A percentile compares a stretch with the other conserved stretches of the same genome.
Evolutionary conservation across 2,329 filamentous ascomycete genomes (phyloP).

Genomic region (Tolypocladium cylindrosporum): DNA sequence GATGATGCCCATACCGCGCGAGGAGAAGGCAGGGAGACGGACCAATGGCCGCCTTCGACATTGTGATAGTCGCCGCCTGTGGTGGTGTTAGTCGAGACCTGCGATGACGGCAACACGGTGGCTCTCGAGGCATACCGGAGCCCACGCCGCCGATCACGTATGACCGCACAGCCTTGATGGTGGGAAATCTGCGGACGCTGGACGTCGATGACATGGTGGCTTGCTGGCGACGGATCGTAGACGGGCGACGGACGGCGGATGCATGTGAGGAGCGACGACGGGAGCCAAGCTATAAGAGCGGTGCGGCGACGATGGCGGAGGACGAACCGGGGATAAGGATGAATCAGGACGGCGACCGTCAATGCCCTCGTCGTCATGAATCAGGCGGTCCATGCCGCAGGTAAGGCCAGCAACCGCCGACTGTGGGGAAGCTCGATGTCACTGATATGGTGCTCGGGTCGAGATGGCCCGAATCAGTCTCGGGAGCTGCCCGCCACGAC

Average conservation of each 20-base stretch:
- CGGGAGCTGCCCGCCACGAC: not conserved
- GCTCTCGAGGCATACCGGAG: slow-evolving; percentile 13
- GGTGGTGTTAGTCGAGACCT: slow-evolving; percentile 5
- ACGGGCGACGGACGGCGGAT: not conserved
- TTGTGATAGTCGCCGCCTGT: slow-evolving; percentile 83
- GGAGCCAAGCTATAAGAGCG: not conserved
- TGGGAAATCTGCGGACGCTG: slow-evolving; percentile 50
- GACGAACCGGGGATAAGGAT: not conserved
- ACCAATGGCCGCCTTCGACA: slow-evolving; percentile 66
- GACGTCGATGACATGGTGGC: not conserved
- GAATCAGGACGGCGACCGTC: not conserved
- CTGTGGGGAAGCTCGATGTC: not conserved
- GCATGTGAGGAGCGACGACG: not conserved
- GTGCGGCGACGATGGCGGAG: not conserved
- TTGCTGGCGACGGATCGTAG: not conserved
- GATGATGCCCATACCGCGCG: not conserved
- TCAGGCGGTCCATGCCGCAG: not conserved
- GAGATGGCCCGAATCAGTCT: not conserved
- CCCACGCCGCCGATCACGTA: slow-evolving; percentile 47
- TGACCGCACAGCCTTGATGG: slow-evolving; percentile 65
- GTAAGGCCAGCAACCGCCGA: not conserved
- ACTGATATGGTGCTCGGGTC: not conserved
- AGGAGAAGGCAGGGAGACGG: slow-evolving; percentile 6
- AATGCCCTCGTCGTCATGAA: not conserved
- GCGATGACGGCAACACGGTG: not conserved